These are phyloP conservation scores for Alternaria ethzedia DNA, from an alignment of 2,329 filamentous ascomycete genomes.

Conservation along the genomic window DNA sequence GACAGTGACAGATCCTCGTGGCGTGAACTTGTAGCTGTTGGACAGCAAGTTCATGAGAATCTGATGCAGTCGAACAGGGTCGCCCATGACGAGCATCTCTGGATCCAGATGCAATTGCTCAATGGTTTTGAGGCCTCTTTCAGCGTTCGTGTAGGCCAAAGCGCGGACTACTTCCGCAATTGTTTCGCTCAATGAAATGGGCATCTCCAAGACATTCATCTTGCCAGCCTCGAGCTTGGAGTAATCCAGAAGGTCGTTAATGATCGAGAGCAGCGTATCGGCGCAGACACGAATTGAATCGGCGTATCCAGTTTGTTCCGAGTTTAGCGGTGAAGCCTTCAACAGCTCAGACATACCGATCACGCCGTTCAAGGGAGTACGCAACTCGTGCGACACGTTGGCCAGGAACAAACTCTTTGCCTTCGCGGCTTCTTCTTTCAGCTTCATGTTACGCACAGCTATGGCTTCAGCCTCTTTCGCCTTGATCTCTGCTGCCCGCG, in stretches of 20 bases:
- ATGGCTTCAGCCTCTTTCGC: conserved; percentile 78
- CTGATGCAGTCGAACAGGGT: conserved; percentile 59
- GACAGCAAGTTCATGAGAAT: conserved; percentile 80
- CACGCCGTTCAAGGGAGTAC: conserved; percentile 61
- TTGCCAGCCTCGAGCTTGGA: conserved; percentile 61
- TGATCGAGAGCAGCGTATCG: conserved; percentile 60
- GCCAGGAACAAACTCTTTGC: conserved; percentile 78
- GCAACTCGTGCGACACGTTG: conserved; percentile 64
- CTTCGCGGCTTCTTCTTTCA: conserved; percentile 82
- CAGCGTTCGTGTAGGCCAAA: conserved; percentile 67
- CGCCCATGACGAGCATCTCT: conserved; percentile 59
- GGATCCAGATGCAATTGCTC: conserved; percentile 63
- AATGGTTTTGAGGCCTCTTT: conserved; percentile 65
- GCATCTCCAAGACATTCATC: conserved; percentile 66
- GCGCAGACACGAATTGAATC: conserved; percentile 71
- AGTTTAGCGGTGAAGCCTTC: conserved; percentile 62
- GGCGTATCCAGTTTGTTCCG: conserved; percentile 67
- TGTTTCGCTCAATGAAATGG: conserved; percentile 60
- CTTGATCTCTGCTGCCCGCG: conserved; percentile 75
- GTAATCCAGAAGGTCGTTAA: conserved; percentile 61
- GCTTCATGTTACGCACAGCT: conserved; percentile 77
- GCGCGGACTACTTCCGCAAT: conserved; percentile 70
- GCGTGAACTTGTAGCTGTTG: conserved; percentile 94
- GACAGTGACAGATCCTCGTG: conserved; percentile 84
- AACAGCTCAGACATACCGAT: conserved; percentile 67